Evolutionary conservation across 805 yeast genomes (phyloP).

Genomic region (Kodamaea hsintzibuensis): DNA sequence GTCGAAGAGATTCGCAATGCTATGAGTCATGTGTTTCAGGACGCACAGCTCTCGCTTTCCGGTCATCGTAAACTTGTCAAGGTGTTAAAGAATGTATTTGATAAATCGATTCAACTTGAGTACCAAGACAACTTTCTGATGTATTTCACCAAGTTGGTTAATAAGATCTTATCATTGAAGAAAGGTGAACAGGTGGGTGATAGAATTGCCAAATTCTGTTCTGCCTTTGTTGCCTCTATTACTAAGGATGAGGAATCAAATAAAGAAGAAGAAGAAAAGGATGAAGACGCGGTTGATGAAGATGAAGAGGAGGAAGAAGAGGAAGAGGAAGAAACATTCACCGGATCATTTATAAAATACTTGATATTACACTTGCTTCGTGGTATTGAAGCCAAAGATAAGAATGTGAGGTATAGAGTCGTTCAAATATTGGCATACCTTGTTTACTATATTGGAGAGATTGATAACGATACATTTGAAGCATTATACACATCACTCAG

Average conservation of each 20-base stretch:
- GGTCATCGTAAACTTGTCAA: conserved; percentile 76
- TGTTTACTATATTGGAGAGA: conserved; percentile 70
- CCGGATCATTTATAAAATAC: conserved; percentile 56
- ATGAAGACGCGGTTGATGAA: conserved; percentile 18
- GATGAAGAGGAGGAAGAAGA: conserved; percentile 27
- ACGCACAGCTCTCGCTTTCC: conserved; percentile 70
- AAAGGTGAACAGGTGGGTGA: conserved; percentile 74
- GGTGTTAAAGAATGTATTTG: conserved; percentile 58
- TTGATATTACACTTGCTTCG: conserved; percentile 67
- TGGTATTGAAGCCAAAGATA: conserved; percentile 77
- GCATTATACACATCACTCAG: conserved; percentile 60
- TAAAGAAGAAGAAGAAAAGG: conserved; percentile 21
- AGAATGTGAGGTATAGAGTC: conserved; percentile 75
- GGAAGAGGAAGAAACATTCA: conserved; percentile 32
- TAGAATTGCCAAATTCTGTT: conserved; percentile 68
- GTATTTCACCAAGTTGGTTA: conserved; percentile 59
- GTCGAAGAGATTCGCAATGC: conserved; percentile 35
- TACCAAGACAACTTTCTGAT: conserved; percentile 59
- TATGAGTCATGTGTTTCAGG: conserved; percentile 72
- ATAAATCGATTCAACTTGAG: conserved; percentile 52
- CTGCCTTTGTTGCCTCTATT: conserved; percentile 55
- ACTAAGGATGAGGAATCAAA: conserved; percentile 31
- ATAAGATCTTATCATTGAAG: conserved; percentile 66
- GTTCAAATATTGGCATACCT: conserved; percentile 73
- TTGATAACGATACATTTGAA: conserved; percentile 71